Percentiles rank a stretch among this genome's conserved stretches.
Evolutionary conservation across 1,139 yeast species (phyloP).

Genomic region (Lodderomyces orthopsilosis): DNA sequence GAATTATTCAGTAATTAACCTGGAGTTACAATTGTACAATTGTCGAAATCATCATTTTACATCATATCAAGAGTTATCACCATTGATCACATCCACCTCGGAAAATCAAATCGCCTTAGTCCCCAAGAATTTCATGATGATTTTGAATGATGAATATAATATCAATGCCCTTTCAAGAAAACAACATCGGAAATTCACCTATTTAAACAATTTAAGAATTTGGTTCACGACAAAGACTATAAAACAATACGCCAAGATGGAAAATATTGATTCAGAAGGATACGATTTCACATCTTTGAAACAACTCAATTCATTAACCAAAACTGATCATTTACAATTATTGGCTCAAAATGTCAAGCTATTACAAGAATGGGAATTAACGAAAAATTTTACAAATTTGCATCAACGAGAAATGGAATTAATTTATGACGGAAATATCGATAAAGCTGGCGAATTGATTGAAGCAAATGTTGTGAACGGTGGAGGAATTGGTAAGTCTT

Average conservation of each 20-base stretch:
- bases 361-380: conserved; percentile 24
- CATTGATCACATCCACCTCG: conserved; percentile 27
- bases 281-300: conserved; percentile 18
- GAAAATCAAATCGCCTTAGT: conserved; percentile 36
- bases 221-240: conserved; percentile 31
- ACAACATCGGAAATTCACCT: conserved; percentile 26
- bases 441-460: conserved; percentile 8
- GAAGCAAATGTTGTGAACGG: conserved; percentile 6
- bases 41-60: conserved; percentile 46
- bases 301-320: conserved; percentile 20
- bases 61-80: conserved; percentile 29
- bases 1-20: conserved; percentile 19
- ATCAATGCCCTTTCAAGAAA: conserved; percentile 23
- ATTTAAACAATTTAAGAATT: conserved; percentile 30
- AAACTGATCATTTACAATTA: conserved; percentile 29
- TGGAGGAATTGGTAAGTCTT: conserved; percentile 15
- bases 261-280: conserved; percentile 14
- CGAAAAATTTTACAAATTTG: conserved; percentile 24
- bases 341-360: conserved; percentile 19
- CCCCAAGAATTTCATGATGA: conserved; percentile 28
- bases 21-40: conserved; percentile 34
- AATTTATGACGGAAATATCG: conserved; percentile 10
- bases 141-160: conserved; percentile 32
- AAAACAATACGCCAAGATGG: background rate
- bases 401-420: conserved; percentile 27